Conservation (phyloP, 192 early-diverging fungal genomes). For the Umbelopsis sp. region DNA sequence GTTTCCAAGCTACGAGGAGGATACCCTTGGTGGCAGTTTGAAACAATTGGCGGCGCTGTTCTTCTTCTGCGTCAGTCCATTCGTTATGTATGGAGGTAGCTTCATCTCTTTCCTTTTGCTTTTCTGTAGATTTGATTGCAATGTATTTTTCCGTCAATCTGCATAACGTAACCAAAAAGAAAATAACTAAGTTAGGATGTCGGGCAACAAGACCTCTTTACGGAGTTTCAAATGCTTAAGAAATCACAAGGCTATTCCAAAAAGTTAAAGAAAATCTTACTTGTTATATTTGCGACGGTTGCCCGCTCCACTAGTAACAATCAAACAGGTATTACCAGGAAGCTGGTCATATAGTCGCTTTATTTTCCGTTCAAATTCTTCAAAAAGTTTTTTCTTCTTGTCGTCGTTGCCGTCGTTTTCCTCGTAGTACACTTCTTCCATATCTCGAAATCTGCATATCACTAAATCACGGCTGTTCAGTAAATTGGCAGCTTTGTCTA, state of each 20-base stretch:
- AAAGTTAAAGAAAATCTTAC: neutral
- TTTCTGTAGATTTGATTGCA: too few species aligned
- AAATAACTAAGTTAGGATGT: too few species aligned
- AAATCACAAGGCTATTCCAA: neutral
- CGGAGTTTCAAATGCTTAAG: slow-evolving; percentile 5
- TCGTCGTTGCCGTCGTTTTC: neutral
- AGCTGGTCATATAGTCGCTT: neutral
- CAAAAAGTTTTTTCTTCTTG: neutral
- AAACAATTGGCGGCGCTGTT: neutral
- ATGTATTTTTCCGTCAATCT: too few species aligned
- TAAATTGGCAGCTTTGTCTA: too few species aligned
- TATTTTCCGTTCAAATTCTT: neutral
- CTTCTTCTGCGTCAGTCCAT: neutral
- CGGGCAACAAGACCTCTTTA: too few species aligned
- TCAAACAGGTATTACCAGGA: neutral
- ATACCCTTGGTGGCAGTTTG: neutral
- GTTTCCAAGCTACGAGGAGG: neutral
- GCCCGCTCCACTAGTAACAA: slow-evolving; percentile 3
- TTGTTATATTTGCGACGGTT: slow-evolving; percentile 9
- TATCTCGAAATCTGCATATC: too few species aligned
- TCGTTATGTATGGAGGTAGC: neutral
- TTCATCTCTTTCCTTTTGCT: too few species aligned
- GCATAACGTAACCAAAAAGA: too few species aligned
- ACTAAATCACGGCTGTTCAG: too few species aligned
- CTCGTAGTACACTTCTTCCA: too few species aligned